Percentiles rank a stretch among this genome's conserved stretches.
Evolutionary conservation across 495 filamentous ascomycete genomes (phyloP).

Genomic region (Friedmanniomyces endolithicus): DNA sequence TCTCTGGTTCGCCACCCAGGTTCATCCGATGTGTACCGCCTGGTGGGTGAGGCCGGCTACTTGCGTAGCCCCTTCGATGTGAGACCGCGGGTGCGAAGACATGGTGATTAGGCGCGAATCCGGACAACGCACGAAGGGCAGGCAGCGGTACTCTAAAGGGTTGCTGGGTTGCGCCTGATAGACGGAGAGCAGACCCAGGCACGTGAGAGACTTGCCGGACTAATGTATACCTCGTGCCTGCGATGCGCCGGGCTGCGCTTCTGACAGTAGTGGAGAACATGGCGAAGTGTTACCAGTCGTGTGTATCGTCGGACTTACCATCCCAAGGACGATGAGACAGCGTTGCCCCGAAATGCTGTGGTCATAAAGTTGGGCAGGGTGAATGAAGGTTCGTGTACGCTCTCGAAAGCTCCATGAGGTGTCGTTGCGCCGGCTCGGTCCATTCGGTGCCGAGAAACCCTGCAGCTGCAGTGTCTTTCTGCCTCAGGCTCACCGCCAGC

Average conservation of each 20-base stretch:
- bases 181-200: neutral
- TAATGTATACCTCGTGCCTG: conserved; percentile 11
- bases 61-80: conserved; percentile 50
- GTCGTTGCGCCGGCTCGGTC: too few relatives aligned
- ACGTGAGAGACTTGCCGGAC: neutral
- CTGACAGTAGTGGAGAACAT: conserved; percentile 1
- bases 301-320: too few relatives aligned
- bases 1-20: conserved; percentile 61
- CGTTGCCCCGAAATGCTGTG: too few relatives aligned
- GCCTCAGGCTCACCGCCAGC: too few relatives aligned
- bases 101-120: neutral
- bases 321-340: neutral
- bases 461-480: neutral
- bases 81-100: neutral
- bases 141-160: neutral
- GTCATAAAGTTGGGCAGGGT: too few relatives aligned
- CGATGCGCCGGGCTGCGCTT: conserved; percentile 18
- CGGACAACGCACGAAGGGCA: neutral
- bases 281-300: neutral
- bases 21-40: conserved; percentile 92
- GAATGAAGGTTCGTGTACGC: too few relatives aligned
- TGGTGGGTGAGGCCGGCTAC: conserved; percentile 69
- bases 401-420: too few relatives aligned
- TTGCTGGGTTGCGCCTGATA: too few relatives aligned
- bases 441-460: too few relatives aligned